phyloP scores from a whole-genome alignment of 352 stramenopile genomes.

The Phytophthora sp. region DNA sequence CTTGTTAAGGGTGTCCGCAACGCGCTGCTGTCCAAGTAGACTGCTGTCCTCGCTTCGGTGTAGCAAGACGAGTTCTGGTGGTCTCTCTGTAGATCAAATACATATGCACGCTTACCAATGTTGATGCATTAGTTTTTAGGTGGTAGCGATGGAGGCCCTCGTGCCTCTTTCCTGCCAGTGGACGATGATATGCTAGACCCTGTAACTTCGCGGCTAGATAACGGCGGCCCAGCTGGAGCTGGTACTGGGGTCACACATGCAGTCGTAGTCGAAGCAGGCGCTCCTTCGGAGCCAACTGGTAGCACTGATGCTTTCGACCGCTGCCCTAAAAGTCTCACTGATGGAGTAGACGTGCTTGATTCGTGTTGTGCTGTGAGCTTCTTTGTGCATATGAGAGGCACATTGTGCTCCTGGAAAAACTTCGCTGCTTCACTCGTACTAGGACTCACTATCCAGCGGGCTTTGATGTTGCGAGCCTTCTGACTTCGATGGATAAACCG shows the following conservation, averaged over 20 bases:
- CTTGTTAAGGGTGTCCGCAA: constrained; percentile 56
- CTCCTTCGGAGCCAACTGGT: constrained; percentile 41
- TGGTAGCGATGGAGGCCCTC: not conserved
- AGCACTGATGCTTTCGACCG: constrained; percentile 68
- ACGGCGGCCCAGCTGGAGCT: not conserved
- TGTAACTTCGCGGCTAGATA: not conserved
- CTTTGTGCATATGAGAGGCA: constrained; percentile 23
- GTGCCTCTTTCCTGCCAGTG: constrained; percentile 22
- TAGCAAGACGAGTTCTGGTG: constrained; percentile 15
- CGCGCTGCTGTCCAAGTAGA: constrained; percentile 39
- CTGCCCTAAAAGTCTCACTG: constrained; percentile 9
- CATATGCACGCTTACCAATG: constrained; percentile 23
- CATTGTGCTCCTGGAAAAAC: constrained; percentile 32
- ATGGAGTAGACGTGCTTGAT: not conserved
- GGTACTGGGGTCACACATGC: constrained; percentile 10
- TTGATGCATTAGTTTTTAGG: constrained; percentile 26
- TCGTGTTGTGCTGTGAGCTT: constrained; percentile 16
- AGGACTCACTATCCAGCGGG: constrained; percentile 36
- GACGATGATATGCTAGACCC: constrained; percentile 10
- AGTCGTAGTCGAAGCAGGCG: constrained; percentile 1
- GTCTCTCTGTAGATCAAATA: constrained; percentile 32
- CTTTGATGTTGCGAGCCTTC: constrained; percentile 59
- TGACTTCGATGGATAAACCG: constrained; percentile 72
- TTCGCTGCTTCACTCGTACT: constrained; percentile 10
- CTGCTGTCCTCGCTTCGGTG: not conserved